These are phyloP conservation scores for Neopestalotiopsis clavispora DNA, from an alignment of 2,329 filamentous ascomycete species.

Conservation along the genomic window DNA sequence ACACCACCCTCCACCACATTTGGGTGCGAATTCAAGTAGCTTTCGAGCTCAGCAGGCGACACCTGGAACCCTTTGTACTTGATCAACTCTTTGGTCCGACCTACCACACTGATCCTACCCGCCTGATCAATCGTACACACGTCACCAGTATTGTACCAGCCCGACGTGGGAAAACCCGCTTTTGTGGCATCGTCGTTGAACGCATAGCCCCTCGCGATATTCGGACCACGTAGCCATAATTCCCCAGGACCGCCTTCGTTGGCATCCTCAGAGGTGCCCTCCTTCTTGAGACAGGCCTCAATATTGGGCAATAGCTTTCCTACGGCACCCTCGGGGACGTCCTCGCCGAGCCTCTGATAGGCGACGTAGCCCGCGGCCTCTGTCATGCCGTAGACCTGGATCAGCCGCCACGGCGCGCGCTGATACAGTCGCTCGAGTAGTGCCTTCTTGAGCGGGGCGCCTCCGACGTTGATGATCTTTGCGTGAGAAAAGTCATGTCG, in stretches of 20 bases:
- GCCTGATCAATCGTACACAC: slow-evolving; percentile 42
- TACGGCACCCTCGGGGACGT: slow-evolving; percentile 37
- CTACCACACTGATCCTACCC: slow-evolving; percentile 40
- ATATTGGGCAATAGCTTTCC: slow-evolving; percentile 43
- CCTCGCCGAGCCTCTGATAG: slow-evolving; percentile 41
- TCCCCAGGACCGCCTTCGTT: slow-evolving; percentile 44
- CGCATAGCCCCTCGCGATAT: slow-evolving; percentile 47
- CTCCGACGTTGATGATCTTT: slow-evolving; percentile 42
- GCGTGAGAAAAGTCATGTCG: slow-evolving; percentile 43
- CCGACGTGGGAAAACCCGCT: slow-evolving; percentile 40
- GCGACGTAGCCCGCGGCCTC: slow-evolving; percentile 49
- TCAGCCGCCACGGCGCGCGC: slow-evolving; percentile 42
- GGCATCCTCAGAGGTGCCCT: slow-evolving; percentile 40
- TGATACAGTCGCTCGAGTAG: slow-evolving; percentile 36
- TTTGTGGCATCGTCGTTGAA: slow-evolving; percentile 43
- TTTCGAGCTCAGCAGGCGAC: slow-evolving; percentile 42
- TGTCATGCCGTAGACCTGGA: slow-evolving; percentile 51
- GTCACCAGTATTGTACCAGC: slow-evolving; percentile 53
- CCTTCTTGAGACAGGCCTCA: slow-evolving; percentile 44
- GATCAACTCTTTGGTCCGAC: slow-evolving; percentile 45
- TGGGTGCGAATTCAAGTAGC: slow-evolving; percentile 41
- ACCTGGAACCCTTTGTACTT: slow-evolving; percentile 50
- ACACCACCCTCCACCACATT: slow-evolving; percentile 41
- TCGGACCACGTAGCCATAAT: slow-evolving; percentile 48
- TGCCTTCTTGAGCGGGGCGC: slow-evolving; percentile 38